Base-by-base conservation (phyloP, 495 filamentous ascomycete genomes). In the Parathielavia appendiculata region DNA sequence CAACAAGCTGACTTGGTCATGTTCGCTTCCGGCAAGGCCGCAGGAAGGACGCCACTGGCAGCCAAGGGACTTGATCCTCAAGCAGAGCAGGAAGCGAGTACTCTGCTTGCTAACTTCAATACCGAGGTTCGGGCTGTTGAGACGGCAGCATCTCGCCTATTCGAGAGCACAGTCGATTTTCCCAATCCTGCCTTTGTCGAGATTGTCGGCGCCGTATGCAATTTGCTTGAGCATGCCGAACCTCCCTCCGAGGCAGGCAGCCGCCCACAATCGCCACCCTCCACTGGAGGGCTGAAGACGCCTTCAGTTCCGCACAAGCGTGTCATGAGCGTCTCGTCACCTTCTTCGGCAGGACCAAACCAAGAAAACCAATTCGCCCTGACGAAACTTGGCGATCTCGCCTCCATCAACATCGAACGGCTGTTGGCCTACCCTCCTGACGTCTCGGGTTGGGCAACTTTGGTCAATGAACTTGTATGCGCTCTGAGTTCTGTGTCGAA, bases 1-100 rank as follows among this genome's bases (percentile, higher is more conserved):
- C 89, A 95, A 63, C 88, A 96, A 68, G 92, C 91, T 8, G 92
- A 96, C 65, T 81, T 92, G 48, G 82, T 97, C 14, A 78, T 96
- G 51, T 89, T 88, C 50, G 76, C 81, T 16, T 77, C 76, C 26
- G 73, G 75, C 4, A 81, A 80, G 60, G 62, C 76, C 2, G 69
- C 75, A 4, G 76, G 77, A 3, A 73, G 69, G 56, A 76, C 77
- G 14, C 74, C 75, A 11, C 51, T 74, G 19, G 75, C 74, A 3
- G 64, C 70, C 36, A 78, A 72, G 52, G 69, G 66, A 7, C 67
- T 68, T 0, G 78, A 81, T 53, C 67, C 67, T 16, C 70, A 68
- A 36, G 73, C 70, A 16, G 74, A 76, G 49, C 67, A 68, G 11
- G 79, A 82, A 53, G 73, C 73, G 26, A 74, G 71, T 32, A 66